Evolutionary conservation across 1,284 basidiomycete genomes (phyloP), one percentile per base, ranked within the genome.

Genomic region (Malassezia obtusa): DNA sequence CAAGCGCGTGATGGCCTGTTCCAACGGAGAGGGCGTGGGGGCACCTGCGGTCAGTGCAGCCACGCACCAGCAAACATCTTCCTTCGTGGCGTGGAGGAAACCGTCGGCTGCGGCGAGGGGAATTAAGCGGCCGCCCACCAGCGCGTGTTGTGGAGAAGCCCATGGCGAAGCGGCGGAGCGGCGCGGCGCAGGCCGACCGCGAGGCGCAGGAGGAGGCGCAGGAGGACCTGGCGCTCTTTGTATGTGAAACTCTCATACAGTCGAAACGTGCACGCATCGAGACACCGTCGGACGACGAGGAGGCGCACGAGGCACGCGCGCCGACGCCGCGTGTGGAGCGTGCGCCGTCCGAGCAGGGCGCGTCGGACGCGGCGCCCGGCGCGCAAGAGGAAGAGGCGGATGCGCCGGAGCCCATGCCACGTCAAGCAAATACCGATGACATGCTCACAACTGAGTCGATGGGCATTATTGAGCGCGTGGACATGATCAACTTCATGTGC

Each of bases 401-500:
- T 17, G 17, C 12, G 11, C 21, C 8, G 38, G 6, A 17, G 17
- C 6, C 12, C 6, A 40, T 21, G 26, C 38, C 15, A 15, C 15
- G 17, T 8, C 8, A 4, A 8, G 4, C n/a, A 21, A 36, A 15
- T 36, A 15, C n/a, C 4, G 21, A 8, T 15, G n/a, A 8, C 35
- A 3, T 36, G n/a, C n/a, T n/a, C n/a, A n/a, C n/a, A n/a, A n/a
- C n/a, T n/a, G 40, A 30, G 45, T 28, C 41, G 21, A 55, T 55
- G 52, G 92, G 91, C 11, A 84, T 92, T 57, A 86, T 96, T 60
- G 85, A 89, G 65, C 79, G 79, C 22, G 81, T 98, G 47, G 84
- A 87, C 66, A 82, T 94, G 79, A 79, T 83, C 69, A 86, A 95
- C 74, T 98, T 98, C 76, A 95, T 98, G 91, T 95, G 90, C 73